Evolutionary conservation across 306 rosid genomes (phyloP).

Genomic region (Lotus japonicus): DNA sequence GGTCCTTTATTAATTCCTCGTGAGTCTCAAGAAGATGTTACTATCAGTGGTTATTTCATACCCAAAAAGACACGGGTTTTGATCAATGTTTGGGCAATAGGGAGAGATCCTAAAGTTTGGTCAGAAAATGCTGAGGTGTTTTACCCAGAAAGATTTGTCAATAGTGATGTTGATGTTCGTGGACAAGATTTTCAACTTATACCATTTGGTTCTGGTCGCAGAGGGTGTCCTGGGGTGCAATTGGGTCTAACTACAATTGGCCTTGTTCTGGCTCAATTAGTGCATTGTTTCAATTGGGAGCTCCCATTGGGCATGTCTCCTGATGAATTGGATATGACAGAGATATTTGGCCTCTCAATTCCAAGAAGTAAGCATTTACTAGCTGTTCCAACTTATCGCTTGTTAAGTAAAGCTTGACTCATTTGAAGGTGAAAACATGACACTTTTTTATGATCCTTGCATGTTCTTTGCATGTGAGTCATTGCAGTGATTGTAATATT

Average conservation of each 20-base stretch:
- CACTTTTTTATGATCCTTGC: too few relatives aligned
- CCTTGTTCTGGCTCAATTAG: slow-evolving; percentile 22
- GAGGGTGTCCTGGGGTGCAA: slow-evolving; percentile 28
- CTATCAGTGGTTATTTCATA: slow-evolving; percentile 22
- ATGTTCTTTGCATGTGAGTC: too few relatives aligned
- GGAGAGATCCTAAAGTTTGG: slow-evolving; percentile 27
- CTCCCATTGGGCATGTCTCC: background rate
- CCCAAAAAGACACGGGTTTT: slow-evolving; percentile 18
- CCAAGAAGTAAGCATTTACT: slow-evolving; percentile 4
- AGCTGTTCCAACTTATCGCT: slow-evolving; percentile 14
- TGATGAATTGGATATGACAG: slow-evolving; percentile 25
- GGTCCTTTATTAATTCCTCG: slow-evolving; percentile 15
- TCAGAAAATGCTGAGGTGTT: slow-evolving; percentile 14
- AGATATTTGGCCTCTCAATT: slow-evolving; percentile 1
- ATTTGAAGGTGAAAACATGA: too few relatives aligned
- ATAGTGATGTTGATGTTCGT: background rate
- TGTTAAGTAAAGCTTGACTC: too few relatives aligned
- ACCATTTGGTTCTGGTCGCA: slow-evolving; percentile 36
- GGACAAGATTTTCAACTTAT: slow-evolving; percentile 18
- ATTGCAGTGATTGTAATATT: too few relatives aligned
- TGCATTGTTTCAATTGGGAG: slow-evolving; percentile 38
- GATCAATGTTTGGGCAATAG: slow-evolving; percentile 19
- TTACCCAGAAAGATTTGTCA: slow-evolving; percentile 22
- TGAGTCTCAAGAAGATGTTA: background rate
- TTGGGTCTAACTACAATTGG: slow-evolving; percentile 15